phyloP scores from a whole-genome alignment of 164 flowering plant species.

The Vitis riparia region DNA sequence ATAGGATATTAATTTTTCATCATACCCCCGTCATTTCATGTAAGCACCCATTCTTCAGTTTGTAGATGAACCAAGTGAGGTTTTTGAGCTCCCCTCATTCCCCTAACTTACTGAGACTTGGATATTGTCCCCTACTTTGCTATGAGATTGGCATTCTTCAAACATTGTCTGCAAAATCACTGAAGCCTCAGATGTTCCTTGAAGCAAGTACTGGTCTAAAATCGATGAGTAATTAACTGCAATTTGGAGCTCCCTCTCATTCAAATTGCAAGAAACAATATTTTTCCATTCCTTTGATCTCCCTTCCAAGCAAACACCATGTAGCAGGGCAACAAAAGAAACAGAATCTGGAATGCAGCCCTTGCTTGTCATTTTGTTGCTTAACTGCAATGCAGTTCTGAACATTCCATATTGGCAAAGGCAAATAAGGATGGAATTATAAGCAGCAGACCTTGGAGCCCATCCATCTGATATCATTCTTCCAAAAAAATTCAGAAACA shows the following conservation, averaged over 20 bases:
- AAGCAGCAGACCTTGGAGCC: constrained; percentile 46
- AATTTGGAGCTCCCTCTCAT: constrained; percentile 41
- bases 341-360: constrained; percentile 54
- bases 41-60: not conserved
- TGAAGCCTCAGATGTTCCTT: constrained; percentile 50
- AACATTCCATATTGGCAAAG: constrained; percentile 69
- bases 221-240: constrained; percentile 54
- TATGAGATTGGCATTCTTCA: constrained; percentile 29
- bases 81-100: not conserved
- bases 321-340: constrained; percentile 57
- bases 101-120: constrained; percentile 13
- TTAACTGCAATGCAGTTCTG: constrained; percentile 48
- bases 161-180: constrained; percentile 44
- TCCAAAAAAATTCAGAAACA: constrained; percentile 41
- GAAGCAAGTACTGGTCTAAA: constrained; percentile 38
- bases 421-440: constrained; percentile 57
- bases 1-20: not conserved
- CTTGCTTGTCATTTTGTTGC: constrained; percentile 41
- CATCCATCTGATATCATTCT: constrained; percentile 64
- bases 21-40: not conserved
- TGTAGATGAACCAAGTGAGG: not conserved
- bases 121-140: constrained; percentile 13
- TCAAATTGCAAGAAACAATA: constrained; percentile 36
- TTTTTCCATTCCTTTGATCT: constrained; percentile 58
- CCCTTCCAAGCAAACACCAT: constrained; percentile 66